A percentile compares a stretch with the other conserved stretches of the same genome.
phyloP scores from a whole-genome alignment of 768 basidiomycete genomes.

The Boletus eberwhitei region DNA sequence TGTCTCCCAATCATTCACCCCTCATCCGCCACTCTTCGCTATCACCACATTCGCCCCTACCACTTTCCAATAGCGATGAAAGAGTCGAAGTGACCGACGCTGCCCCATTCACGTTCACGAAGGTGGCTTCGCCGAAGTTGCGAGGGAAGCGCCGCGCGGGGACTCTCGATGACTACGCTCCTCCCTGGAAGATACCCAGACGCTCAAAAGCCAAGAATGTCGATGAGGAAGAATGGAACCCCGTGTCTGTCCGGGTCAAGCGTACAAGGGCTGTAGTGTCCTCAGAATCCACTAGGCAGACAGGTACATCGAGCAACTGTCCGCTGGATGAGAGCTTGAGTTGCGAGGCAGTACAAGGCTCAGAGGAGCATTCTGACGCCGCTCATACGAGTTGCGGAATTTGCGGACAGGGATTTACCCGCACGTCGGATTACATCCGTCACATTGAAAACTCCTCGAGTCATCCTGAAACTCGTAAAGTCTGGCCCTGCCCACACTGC shows the following conservation, averaged over 20 bases:
- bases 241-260: conserved; percentile 1
- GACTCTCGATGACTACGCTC: neutral
- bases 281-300: neutral
- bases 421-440: conserved; percentile 20
- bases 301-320: neutral
- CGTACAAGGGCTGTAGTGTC: neutral
- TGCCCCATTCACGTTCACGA: neutral
- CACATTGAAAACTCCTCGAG: conserved; percentile 20
- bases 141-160: conserved; percentile 13
- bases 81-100: neutral
- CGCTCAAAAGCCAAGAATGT: conserved; percentile 11
- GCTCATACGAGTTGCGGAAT: conserved; percentile 6
- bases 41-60: neutral
- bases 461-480: conserved; percentile 25
- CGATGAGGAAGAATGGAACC: conserved; percentile 26
- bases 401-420: conserved; percentile 19
- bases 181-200: neutral
- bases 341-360: neutral
- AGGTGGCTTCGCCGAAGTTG: neutral
- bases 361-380: neutral
- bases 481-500: conserved; percentile 25
- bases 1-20: conserved; percentile 2
- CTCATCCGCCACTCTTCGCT: neutral
- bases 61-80: neutral
- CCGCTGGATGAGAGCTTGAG: neutral